A percentile compares a stretch with the other conserved stretches of the same genome.
phyloP scores from a whole-genome alignment of 2,329 filamentous ascomycete genomes.

The Pseudogymnoascus sp. region DNA sequence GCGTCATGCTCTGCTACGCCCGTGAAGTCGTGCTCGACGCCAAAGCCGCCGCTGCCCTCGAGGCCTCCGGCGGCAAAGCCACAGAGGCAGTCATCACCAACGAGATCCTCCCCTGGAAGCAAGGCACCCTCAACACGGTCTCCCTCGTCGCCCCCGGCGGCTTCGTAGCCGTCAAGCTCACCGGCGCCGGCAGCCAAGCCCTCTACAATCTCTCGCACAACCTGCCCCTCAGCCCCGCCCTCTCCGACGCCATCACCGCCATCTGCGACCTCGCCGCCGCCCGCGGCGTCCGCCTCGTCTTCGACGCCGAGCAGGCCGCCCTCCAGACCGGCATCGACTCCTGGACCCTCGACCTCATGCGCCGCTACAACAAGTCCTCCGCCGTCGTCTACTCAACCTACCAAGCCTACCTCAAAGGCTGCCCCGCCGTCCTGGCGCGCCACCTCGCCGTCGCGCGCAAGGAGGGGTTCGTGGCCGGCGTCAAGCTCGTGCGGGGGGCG shows the following conservation, averaged over 20 bases:
- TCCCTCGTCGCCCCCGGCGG: constrained; percentile 41
- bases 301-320: constrained; percentile 77
- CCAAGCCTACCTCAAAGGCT: constrained; percentile 65
- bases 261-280: constrained; percentile 65
- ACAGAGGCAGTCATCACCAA: constrained; percentile 41
- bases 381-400: constrained; percentile 75
- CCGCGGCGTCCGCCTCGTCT: constrained; percentile 64
- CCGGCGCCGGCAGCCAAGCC: constrained; percentile 68
- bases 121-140: constrained; percentile 68
- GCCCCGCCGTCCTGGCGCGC: constrained; percentile 44
- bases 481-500: constrained; percentile 69
- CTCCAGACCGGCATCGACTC: constrained; percentile 73
- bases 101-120: constrained; percentile 63
- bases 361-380: constrained; percentile 60
- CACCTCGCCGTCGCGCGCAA: constrained; percentile 52
- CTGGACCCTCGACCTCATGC: constrained; percentile 71
- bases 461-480: constrained; percentile 57
- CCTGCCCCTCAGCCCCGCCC: constrained; percentile 51
- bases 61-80: constrained; percentile 37
- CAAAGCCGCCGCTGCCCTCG: constrained; percentile 38
- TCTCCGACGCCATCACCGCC: constrained; percentile 61
- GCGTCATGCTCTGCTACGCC: constrained; percentile 78
- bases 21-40: constrained; percentile 67
- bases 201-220: constrained; percentile 57
- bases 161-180: constrained; percentile 58